Conservation (phyloP, 352 stramenopile species). For the Pythium phragmiticola region DNA sequence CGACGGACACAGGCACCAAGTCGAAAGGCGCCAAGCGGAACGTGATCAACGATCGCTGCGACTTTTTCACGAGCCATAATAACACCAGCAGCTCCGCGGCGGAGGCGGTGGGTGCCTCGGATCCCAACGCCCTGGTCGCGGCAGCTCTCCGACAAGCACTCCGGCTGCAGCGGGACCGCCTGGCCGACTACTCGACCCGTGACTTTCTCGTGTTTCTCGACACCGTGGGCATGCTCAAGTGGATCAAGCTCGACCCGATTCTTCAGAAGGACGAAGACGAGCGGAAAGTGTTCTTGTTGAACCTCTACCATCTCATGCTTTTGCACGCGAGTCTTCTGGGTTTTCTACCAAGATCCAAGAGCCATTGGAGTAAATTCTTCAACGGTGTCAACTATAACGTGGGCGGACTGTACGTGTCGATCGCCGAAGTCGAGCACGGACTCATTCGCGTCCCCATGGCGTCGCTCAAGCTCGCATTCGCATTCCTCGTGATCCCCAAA, state of each 20-base stretch:
- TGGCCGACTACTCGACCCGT: conserved; percentile 29
- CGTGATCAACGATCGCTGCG: conserved; percentile 49
- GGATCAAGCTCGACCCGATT: conserved; percentile 26
- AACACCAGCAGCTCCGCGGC: not conserved
- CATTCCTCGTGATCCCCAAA: conserved; percentile 46
- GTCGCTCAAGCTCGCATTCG: conserved; percentile 36
- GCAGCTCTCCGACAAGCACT: conserved; percentile 22
- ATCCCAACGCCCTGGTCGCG: conserved; percentile 26
- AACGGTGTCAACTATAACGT: conserved; percentile 54
- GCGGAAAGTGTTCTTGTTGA: conserved; percentile 53
- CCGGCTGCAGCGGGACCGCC: conserved; percentile 19
- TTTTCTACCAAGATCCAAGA: conserved; percentile 44
- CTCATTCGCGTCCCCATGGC: conserved; percentile 47
- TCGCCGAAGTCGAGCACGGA: conserved; percentile 59
- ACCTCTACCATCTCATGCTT: conserved; percentile 54
- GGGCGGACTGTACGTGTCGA: conserved; percentile 40
- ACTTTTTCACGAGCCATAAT: conserved; percentile 26
- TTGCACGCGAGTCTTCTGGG: conserved; percentile 44
- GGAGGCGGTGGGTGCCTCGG: conserved; percentile 2
- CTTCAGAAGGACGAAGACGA: conserved; percentile 23
- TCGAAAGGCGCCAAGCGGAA: conserved; percentile 30
- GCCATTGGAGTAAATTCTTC: conserved; percentile 61
- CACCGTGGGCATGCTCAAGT: conserved; percentile 33
- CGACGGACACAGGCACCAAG: conserved; percentile 16
- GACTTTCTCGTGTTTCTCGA: conserved; percentile 45